Conservation (phyloP, 164 flowering plant genomes). For the Liquidambar formosana region DNA sequence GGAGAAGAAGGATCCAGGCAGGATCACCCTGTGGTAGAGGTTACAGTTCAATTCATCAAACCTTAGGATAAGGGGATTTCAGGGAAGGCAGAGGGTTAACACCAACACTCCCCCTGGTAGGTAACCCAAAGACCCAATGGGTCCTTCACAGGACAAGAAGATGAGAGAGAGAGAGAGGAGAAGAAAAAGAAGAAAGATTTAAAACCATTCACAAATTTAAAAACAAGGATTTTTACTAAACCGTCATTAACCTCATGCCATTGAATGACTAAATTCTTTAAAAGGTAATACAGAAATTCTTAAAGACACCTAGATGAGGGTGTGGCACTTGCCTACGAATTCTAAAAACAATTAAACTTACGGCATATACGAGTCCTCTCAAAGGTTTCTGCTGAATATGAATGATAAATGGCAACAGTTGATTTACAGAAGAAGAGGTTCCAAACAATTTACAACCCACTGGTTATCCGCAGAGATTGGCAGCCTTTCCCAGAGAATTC, state of each 20-base stretch:
- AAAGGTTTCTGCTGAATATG: slow-evolving; percentile 4
- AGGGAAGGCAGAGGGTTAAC: too few relatives aligned
- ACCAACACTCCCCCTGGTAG: too few relatives aligned
- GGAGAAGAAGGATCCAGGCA: too few relatives aligned
- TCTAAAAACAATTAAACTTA: neutral
- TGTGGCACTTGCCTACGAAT: neutral
- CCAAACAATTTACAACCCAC: slow-evolving; percentile 17
- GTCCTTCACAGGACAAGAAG: too few relatives aligned
- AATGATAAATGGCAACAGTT: slow-evolving; percentile 4
- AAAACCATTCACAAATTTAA: neutral
- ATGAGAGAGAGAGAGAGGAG: too few relatives aligned
- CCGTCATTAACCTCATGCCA: neutral
- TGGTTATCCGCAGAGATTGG: neutral
- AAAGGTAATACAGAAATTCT: neutral
- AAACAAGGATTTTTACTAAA: neutral
- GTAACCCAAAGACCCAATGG: too few relatives aligned
- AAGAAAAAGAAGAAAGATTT: too few relatives aligned
- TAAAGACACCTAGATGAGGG: neutral
- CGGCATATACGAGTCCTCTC: neutral
- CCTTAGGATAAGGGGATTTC: too few relatives aligned
- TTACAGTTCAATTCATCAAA: too few relatives aligned
- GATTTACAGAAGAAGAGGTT: slow-evolving; percentile 10
- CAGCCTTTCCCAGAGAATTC: slow-evolving; percentile 9
- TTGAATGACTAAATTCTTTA: neutral
- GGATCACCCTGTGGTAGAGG: too few relatives aligned